These are phyloP conservation scores for Lactarius quietus DNA, from an alignment of 768 basidiomycete species.

Conservation along the genomic window DNA sequence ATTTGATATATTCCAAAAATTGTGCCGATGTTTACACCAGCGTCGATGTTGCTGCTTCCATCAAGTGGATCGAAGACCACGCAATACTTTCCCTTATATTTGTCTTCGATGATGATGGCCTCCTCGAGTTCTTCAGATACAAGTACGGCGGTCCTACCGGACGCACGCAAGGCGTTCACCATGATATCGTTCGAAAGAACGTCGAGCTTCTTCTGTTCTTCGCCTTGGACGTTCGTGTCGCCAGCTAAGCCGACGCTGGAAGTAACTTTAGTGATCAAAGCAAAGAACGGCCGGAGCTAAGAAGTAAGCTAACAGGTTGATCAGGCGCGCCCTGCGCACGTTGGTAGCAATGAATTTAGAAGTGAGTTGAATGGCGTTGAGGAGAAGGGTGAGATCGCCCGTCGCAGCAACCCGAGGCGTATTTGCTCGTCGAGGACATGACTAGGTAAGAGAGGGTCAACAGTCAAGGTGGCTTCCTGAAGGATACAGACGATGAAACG, in stretches of 20 bases:
- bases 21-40: constrained; percentile 98
- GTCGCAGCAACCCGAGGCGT: constrained; percentile 74
- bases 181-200: constrained; percentile 99
- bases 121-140: constrained; percentile 96
- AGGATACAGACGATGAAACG: constrained; percentile 28
- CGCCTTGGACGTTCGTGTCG: constrained; percentile 94
- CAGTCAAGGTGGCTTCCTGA: constrained; percentile 2
- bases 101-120: constrained; percentile 84
- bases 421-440: constrained; percentile 88
- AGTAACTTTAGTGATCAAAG: constrained; percentile 8
- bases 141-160: constrained; percentile 95
- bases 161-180: constrained; percentile 93
- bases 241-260: constrained; percentile 92
- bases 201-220: constrained; percentile 99
- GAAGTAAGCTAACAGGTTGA: constrained; percentile 75
- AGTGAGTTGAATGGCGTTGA: constrained; percentile 93
- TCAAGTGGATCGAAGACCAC: constrained; percentile 99
- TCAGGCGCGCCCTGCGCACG: constrained; percentile 93
- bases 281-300: constrained; percentile 4
- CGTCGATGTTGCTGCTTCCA: constrained; percentile 98
- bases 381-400: constrained; percentile 90
- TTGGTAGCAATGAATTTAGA: constrained; percentile 98
- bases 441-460: constrained; percentile 37
- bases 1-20: constrained; percentile 97
- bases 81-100: constrained; percentile 83